Evolutionary conservation across 768 basidiomycete species (phyloP).

Genomic region (Mycena crocata): DNA sequence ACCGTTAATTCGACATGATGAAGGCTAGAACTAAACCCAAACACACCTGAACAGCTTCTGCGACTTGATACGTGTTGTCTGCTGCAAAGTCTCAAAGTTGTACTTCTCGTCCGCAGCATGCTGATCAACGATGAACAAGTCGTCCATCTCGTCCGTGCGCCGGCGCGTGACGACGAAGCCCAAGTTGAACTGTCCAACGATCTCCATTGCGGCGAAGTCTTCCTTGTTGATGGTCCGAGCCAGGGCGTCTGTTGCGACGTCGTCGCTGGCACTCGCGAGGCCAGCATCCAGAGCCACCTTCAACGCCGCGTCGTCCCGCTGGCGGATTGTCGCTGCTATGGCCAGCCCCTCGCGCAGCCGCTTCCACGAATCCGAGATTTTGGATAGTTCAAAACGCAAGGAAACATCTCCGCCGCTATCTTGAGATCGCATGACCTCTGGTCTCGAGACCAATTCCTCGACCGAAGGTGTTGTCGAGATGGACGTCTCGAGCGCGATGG

Average conservation of each 20-base stretch:
- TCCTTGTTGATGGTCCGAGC: conserved; percentile 87
- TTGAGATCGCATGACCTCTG: conserved; percentile 56
- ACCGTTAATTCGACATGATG: not conserved
- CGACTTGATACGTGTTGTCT: conserved; percentile 88
- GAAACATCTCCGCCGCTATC: conserved; percentile 39
- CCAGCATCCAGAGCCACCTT: conserved; percentile 52
- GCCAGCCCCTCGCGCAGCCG: not conserved
- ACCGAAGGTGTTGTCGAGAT: conserved; percentile 24
- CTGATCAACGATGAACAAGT: conserved; percentile 96
- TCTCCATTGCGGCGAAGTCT: conserved; percentile 87
- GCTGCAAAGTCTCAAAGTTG: conserved; percentile 95
- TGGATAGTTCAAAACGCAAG: conserved; percentile 44
- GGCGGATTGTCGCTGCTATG: not conserved
- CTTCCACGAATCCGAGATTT: conserved; percentile 33
- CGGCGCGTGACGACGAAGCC: conserved; percentile 93
- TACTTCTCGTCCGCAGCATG: conserved; percentile 99
- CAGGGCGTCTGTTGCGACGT: conserved; percentile 72
- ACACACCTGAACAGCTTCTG: conserved; percentile 86
- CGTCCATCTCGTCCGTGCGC: conserved; percentile 69
- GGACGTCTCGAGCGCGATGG: conserved; percentile 29
- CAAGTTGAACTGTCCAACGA: conserved; percentile 95
- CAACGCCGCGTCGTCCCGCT: not conserved
- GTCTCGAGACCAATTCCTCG: conserved; percentile 40
- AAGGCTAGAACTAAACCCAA: not conserved
- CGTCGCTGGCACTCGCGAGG: conserved; percentile 52